Base-by-base conservation (phyloP, 129 eudicot genomes). In the Artemisia argyi region DNA sequence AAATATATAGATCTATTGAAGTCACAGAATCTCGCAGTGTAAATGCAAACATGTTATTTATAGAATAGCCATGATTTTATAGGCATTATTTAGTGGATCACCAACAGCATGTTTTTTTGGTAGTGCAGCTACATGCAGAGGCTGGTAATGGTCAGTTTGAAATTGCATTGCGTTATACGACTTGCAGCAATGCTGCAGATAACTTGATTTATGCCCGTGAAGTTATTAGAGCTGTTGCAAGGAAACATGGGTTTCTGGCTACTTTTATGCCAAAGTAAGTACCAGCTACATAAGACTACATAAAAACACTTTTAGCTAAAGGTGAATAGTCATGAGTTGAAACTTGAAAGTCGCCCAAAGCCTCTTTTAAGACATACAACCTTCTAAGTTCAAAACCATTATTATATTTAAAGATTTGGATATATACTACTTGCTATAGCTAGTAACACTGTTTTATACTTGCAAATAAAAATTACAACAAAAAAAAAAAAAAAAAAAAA, bases 211-310 rank as follows among this genome's bases (percentile, higher is more conserved):
- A 74, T 73, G 76, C 99, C 16, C 97, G 94, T 71, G 97, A 95
- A 86, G 87, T 67, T 62, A 84, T 95, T n/a, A 86, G 84, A 73
- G 77, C 91, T 39, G 91, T 95, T 57, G 94, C 97, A 46, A 91
- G 99, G 85, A 95, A 95, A 76, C 91, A 95, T 74, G 94, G 97
- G 48, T 69, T 90, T 68, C 65, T 90, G 76, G 96, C 97, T 20
- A 95, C 99, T 73, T 91, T 95, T 81, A 78, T 91, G 61, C 99
- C 99, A 6, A 95, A 95, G 99, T 95, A 86, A 28, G 97, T 83
- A 58, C 61, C n/a, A n/a, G n/a, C n/a, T n/a, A n/a, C n/a, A n/a
- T n/a, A n/a, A n/a, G n/a, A n/a, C n/a, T n/a, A n/a, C n/a, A n/a
- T n/a, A n/a, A n/a, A n/a, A n/a, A n/a, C n/a, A n/a, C n/a, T n/a